Evolutionary conservation across 257 asterid species (phyloP), one percentile per base, ranked within the genome.

Genomic region (Rhazya stricta): DNA sequence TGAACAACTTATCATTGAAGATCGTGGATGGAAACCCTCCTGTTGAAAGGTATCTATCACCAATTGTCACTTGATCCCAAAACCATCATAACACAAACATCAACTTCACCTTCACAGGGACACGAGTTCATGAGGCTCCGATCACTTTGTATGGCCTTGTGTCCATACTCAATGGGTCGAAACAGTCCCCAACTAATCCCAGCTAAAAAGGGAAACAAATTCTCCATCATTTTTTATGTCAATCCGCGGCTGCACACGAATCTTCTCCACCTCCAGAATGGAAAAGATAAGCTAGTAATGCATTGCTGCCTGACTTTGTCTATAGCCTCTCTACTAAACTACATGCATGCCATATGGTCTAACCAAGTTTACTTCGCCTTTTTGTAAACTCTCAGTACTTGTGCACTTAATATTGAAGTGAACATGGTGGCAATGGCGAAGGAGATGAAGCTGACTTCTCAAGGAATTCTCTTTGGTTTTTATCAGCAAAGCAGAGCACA

Each of bases 401-500:
- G 34, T 67, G 67, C 53, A 30, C 18, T 69, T 45, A 73, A 37
- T 73, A 73, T 12, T 85, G 83, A 32, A 87, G 79, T 51, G 81
- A 67, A 83, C 96, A 90, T 4, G 96, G 94, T 0, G 67, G 77
- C 6, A 78, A 32, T 53, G 82, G 18, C 3, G 94, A 82, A 43
- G 91, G 83, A 66, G 19, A 43, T 19, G 84, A 69, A 5, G 75
- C 58, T 7, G 96, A 85, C 77, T 70, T 82, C 72, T 69, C 43
- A 9, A 90, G 90, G 76, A 81, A 81, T 41, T 48, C 46, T 79
- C 82, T 81, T 77, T 89, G 92, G 53, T 84, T 87, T 62, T 82
- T 82, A 60, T 89, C 84, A 2, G 96, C 94, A 76, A 83, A 86
- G 81, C 96, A 90, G 32, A 86, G 80, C 45, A 90, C 85, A 5